Evolutionary conservation across 1,284 basidiomycete genomes (phyloP), one percentile per base, ranked within the genome.

Genomic region (Ustilago bromivora): DNA sequence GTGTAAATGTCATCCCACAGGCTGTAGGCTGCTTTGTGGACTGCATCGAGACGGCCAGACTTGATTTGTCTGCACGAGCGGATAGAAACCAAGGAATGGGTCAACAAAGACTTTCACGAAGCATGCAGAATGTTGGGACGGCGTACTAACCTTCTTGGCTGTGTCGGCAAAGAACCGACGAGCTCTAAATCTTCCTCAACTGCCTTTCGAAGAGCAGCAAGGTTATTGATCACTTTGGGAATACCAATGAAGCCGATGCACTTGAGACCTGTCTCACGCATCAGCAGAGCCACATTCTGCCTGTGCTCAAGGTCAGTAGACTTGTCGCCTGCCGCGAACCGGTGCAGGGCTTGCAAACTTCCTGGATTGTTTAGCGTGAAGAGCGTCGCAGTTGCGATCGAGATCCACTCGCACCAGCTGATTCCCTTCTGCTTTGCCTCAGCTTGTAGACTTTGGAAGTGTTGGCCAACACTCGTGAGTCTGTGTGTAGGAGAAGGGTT

Each of bases 191-290:
- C 83, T 35, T 78, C 75, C 28, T 86, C 84, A 7, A 84, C 83
- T 0, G 74, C 79, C 12, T 77, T 73, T 28, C 84, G 69, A 2
- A 86, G 71, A n/a, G 83, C 84, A 36, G 84, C 82, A 8, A 86
- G 76, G 35, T 86, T 85, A 73, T 86, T 86, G 71, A 86, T 86
- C 34, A 81, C 80, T 87, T 93, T 90, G 78, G 94, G 94, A 64
- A 96, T 94, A 47, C 95, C 95, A 75, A 94, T 91, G 86, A 97
- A 95, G 78, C 95, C 93, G 84, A 92, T 92, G 82, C 94, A 95
- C 88, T 99, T 98, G 85, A 99, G 86, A 5, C 94, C 94, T 10
- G 93, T 91, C 88, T 99, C 96, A 59, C 96, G 90, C 91, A 98
- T 95, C 79, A 95, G 87, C 91, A 92, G 76, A 2, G 93, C 94